Conservation (phyloP, 345 rosid genomes). For the Salix dunnii region DNA sequence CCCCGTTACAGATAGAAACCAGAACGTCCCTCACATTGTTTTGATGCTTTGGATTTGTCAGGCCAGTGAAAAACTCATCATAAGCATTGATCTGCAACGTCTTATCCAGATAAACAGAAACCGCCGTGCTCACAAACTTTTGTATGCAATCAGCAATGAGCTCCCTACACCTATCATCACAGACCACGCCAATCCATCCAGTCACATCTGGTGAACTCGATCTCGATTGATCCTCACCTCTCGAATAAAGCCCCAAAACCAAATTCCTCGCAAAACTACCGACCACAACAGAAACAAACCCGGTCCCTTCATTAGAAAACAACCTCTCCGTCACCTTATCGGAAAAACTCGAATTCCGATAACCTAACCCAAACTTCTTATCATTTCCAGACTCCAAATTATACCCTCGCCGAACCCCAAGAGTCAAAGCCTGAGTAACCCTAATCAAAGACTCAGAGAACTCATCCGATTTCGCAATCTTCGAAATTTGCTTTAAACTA, state of each 20-base stretch:
- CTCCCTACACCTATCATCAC: conserved; percentile 58
- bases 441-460: conserved; percentile 51
- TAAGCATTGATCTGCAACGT: conserved; percentile 74
- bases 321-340: conserved; percentile 69
- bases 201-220: conserved; percentile 38
- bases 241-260: conserved; percentile 70
- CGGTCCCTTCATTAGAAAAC: conserved; percentile 66
- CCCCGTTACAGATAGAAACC: conserved; percentile 72
- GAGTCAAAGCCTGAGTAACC: conserved; percentile 59
- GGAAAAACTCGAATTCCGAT: conserved; percentile 30
- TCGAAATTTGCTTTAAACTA: conserved; percentile 80
- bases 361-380: conserved; percentile 12
- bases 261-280: conserved; percentile 95
- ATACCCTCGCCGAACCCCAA: conserved; percentile 64
- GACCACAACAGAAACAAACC: conserved; percentile 73
- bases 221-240: conserved; percentile 19
- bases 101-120: conserved; percentile 87
- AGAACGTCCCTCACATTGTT: conserved; percentile 56
- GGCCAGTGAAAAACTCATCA: conserved; percentile 71
- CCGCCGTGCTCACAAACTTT: conserved; percentile 74
- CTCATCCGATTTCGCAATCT: conserved; percentile 63
- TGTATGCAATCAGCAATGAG: conserved; percentile 74
- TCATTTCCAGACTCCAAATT: conserved; percentile 23
- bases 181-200: conserved; percentile 51
- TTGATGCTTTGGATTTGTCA: conserved; percentile 85